Conservation (phyloP, 1,284 basidiomycete species). For the Stygiomarasmius scandens region DNA sequence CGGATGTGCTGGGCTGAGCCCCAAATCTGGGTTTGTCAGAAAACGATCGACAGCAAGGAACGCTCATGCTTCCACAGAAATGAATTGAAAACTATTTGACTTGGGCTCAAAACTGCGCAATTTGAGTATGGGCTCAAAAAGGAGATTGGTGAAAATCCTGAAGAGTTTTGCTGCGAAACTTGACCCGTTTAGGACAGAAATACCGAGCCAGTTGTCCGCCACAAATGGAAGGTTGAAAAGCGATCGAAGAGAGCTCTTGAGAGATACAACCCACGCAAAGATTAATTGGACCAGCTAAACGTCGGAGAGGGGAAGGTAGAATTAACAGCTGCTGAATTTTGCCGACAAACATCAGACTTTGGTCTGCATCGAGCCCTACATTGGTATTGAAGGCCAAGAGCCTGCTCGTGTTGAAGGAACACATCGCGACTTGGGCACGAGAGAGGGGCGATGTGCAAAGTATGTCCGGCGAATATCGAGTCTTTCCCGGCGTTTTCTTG, state of each 20-base stretch:
- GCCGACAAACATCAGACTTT: too few species aligned
- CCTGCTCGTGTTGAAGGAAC: neutral
- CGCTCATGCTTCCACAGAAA: neutral
- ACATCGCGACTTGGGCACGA: neutral
- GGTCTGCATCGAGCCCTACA: too few species aligned
- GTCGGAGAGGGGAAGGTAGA: too few species aligned
- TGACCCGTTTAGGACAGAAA: neutral
- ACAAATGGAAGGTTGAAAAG: too few species aligned
- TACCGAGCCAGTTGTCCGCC: too few species aligned
- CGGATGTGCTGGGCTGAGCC: neutral
- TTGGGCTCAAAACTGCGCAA: neutral
- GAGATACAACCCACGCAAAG: too few species aligned
- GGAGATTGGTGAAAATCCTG: too few species aligned
- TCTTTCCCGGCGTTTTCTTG: too few species aligned
- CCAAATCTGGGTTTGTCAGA: neutral
- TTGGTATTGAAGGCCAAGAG: too few species aligned
- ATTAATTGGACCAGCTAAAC: too few species aligned
- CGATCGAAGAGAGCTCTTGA: too few species aligned
- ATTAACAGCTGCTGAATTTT: too few species aligned
- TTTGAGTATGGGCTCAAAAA: neutral
- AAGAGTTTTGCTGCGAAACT: neutral
- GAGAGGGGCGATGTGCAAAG: neutral
- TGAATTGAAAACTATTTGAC: neutral
- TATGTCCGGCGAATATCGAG: neutral
- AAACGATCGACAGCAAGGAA: conserved; percentile 1